A percentile compares a stretch with the other conserved stretches of the same genome.
phyloP scores from a whole-genome alignment of 345 rosid genomes.

The Salix dunnii region DNA sequence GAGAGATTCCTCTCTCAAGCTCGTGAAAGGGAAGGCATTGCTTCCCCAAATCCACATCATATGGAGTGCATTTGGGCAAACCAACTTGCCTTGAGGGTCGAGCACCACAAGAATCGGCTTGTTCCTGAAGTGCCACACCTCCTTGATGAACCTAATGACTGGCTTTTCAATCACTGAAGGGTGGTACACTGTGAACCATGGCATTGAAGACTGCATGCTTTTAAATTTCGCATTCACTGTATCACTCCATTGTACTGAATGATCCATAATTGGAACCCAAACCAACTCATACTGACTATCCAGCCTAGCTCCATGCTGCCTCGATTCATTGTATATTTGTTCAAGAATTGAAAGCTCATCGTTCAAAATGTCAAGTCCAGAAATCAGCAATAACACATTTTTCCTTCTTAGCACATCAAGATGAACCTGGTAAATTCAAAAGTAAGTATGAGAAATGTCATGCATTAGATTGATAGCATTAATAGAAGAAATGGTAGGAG shows the following conservation, averaged over 20 bases:
- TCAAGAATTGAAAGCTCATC: slow-evolving; percentile 79
- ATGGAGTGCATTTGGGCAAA: slow-evolving; percentile 79
- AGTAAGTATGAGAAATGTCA: background rate
- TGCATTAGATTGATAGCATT: background rate
- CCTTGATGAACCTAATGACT: slow-evolving; percentile 62
- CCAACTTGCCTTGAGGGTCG: slow-evolving; percentile 81
- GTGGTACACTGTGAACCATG: slow-evolving; percentile 75
- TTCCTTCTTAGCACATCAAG: slow-evolving; percentile 77
- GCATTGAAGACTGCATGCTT: slow-evolving; percentile 53
- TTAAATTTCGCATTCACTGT: slow-evolving; percentile 43
- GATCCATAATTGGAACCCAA: slow-evolving; percentile 78
- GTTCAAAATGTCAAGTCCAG: slow-evolving; percentile 59
- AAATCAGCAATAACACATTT: slow-evolving; percentile 69
- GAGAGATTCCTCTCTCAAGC: slow-evolving; percentile 64
- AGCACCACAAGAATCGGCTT: slow-evolving; percentile 86
- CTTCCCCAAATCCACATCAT: slow-evolving; percentile 99
- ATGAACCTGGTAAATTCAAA: slow-evolving; percentile 39
- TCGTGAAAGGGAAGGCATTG: slow-evolving; percentile 91
- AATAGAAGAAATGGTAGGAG: background rate
- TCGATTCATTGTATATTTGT: slow-evolving; percentile 75
- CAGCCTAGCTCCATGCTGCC: slow-evolving; percentile 40
- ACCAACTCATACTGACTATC: slow-evolving; percentile 77
- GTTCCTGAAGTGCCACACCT: slow-evolving; percentile 79
- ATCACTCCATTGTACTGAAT: slow-evolving; percentile 33
- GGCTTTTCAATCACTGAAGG: slow-evolving; percentile 60